Base-by-base conservation (phyloP, 345 rosid genomes). In the Camelina laxa region DNA sequence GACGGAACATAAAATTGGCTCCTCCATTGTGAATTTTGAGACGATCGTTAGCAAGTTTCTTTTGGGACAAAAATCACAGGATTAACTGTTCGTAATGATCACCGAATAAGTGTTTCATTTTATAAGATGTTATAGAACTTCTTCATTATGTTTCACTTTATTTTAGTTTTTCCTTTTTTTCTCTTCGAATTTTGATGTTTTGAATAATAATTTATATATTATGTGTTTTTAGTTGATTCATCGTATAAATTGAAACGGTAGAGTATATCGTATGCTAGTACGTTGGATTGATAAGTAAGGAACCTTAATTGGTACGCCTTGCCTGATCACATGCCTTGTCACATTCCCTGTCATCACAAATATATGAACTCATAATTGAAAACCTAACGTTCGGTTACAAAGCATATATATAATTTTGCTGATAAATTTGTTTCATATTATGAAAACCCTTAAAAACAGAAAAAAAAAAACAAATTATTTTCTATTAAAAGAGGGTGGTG, bases 21-120 rank as follows among this genome's bases (percentile, higher is more conserved):
- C 83, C 12, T 85, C 90, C 2, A 67, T 42, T 27, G 31, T 9
- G 15, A 86, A 76, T 45, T 53, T 88, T 30, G 76, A 81, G 15
- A 57, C 20, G 5, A n/a, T 88, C 49, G 68, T 83, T 1, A 49
- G 71, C 17, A 56, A 80, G 4, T 73, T 77, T 51, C 77, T 66
- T 36, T 57, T 74, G 50, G 53, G 41, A 39, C 31, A 72, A 41
- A 15, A 20, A 24, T 38, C 75, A 22, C 42, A 50, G 15, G 68
- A 38, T 16, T 61, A 27, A 33, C 12, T 33, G 2, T 22, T 39
- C 15, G 2, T 22, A 22, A 22, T 24, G 17, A 14, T 27, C 4
- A 56, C 36, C 17, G 8, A 14, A 4, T 15, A 27, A 55, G 38
- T 7, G 36, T 7, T 15, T 4, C 3, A 7, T 30, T 56, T 56